Evolutionary conservation across 805 yeast genomes (phyloP).

Genomic region (Candida caryicola): DNA sequence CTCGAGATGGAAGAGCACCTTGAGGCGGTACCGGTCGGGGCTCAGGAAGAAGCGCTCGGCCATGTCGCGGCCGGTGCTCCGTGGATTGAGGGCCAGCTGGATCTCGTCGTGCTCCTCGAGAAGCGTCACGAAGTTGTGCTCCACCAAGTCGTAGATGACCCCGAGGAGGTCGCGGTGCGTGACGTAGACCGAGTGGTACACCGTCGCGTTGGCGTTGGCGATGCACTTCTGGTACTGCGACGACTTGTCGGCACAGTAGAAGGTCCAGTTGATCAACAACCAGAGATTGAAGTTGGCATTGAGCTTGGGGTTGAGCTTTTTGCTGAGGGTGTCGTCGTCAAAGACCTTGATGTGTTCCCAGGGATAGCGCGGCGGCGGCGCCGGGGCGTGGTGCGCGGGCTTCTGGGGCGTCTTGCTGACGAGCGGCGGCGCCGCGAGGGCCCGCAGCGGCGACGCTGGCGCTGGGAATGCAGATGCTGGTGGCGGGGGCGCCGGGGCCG

Average conservation of each 20-base stretch:
- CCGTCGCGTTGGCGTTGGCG: conserved; percentile 17
- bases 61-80: not conserved
- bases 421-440: too few species aligned
- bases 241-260: conserved; percentile 32
- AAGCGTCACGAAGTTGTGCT: conserved; percentile 12
- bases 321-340: conserved; percentile 29
- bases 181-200: conserved; percentile 23
- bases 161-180: conserved; percentile 19
- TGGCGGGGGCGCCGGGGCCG: not conserved
- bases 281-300: conserved; percentile 24
- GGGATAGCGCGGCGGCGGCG: not conserved
- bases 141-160: conserved; percentile 21
- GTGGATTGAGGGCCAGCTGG: not conserved
- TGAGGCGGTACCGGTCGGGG: conserved; percentile 2
- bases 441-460: not conserved
- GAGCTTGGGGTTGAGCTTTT: conserved; percentile 20
- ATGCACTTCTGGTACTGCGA: conserved; percentile 17
- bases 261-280: conserved; percentile 35
- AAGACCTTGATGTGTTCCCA: conserved; percentile 21
- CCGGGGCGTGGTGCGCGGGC: not conserved
- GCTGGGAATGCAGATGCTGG: not conserved
- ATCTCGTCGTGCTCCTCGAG: conserved; percentile 5
- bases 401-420: not conserved
- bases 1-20: conserved; percentile 8
- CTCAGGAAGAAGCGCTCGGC: conserved; percentile 4